Evolutionary conservation across 2,329 filamentous ascomycete genomes (phyloP), one percentile per base, ranked within the genome.

Genomic region (Colletotrichum eleusines): DNA sequence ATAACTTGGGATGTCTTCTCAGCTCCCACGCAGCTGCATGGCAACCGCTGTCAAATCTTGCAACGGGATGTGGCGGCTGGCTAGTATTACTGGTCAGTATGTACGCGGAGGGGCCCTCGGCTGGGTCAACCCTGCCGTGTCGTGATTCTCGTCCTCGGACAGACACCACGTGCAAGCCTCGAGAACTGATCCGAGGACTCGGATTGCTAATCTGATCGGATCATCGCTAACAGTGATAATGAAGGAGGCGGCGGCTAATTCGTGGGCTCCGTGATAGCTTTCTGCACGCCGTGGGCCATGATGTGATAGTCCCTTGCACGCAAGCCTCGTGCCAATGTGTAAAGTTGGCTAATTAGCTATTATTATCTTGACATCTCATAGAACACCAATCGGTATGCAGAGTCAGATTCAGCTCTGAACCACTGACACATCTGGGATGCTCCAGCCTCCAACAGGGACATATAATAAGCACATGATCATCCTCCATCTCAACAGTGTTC

Each of bases 391-490:
- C 20, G 6, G 53, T 14, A 26, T 38, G 12, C 31, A 18, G 20
- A 11, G 11, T 23, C 3, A 2, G 9, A 5, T 16, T 12, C 20
- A 16, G 31, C 18, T 18, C 11, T 20, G 6, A 23, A 5, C 18
- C 33, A 55, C 53, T 0, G 12, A 26, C 5, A 44, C 12, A 1
- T 9, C 20, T n/a, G n/a, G 20, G 14, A 16, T 14, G 6, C 11
- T 7, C 16, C 3, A 23, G 18, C 20, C 4, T 48, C 2, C 1
- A 40, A 38, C 38, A 57, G 18, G 28, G 28, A 5, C 20, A 3
- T 64, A 64, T 64, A 64, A 44, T 64, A 46, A n/a, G 6, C 50
- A 33, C 12, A 35, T 23, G 50, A 35, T 44, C 38, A 14, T 57
- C 61, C 31, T 14, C 8, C n/a, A 33, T 64, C 12, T 35, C 50